Base-by-base conservation (phyloP, 257 asterid genomes). In the Solanum peruvianum region DNA sequence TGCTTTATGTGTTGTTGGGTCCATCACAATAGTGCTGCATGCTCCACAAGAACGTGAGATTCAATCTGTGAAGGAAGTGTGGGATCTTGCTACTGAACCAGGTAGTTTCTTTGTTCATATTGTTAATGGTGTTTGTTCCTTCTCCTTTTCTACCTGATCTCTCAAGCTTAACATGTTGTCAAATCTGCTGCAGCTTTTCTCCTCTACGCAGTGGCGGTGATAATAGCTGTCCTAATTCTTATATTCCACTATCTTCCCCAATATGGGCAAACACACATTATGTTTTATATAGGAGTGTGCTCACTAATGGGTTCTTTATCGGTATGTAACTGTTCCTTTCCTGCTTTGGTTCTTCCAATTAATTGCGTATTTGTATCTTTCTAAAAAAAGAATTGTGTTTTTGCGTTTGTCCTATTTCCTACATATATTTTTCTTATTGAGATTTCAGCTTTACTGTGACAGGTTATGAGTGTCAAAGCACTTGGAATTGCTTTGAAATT, bases 381-480 rank as follows among this genome's bases (percentile, higher is more conserved):
- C 73, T 66, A 25, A 66, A 66, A 27, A 66, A 27, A 6, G 15
- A 66, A 13, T 93, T 67, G 69, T 56, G n/a, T 31, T n/a, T 77
- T 37, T 71, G 4, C 2, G 33, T 83, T 84, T 87, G 85, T 83
- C 42, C 31, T 14, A 41, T 45, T 37, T 58, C 27, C 39, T 42
- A 44, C 70, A 29, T 77, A 23, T 45, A 29, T 60, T 42, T 73
- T 83, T 39, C 64, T 77, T 29, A 52, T n/a, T 16, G 88, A 86
- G 84, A 49, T 77, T 56, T 77, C 87, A 64, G 52, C 86, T 73
- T 82, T 56, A 58, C 47, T 47, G 27, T 92, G 88, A 85, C 95
- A 97, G 99, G 98, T 97, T 21, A 97, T 95, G 99, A 97, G 99
- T 86, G 98, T 97, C 75, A 94, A 97, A 90, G 98, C 98, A 62